Evolutionary conservation across 805 yeast species (phyloP), one percentile per base, ranked within the genome.

Genomic region (Pichia exigua): DNA sequence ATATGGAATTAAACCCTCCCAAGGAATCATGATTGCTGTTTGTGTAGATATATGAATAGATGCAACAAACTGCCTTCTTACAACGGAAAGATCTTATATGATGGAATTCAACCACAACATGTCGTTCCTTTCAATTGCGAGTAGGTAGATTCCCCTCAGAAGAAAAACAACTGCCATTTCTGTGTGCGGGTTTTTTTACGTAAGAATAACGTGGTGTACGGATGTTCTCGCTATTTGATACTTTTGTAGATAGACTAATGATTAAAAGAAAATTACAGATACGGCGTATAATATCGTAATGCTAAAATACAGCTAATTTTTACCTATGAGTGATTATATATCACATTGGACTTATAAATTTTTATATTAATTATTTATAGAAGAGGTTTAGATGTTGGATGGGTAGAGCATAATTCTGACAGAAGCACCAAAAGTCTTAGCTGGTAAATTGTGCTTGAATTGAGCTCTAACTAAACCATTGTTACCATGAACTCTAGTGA

Each of bases 391-490:
- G 88, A 92, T 94, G 96, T 86, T 91, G 65, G 98, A 92, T 81
- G 99, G 99, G 87, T 92, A 92, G 78, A 92, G 91, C 96, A 94
- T 90, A 82, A 94, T 84, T 84, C 99, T 88, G 74, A 94, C 98
- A 65, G 96, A 85, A 73, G 99, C 97, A 81, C 99, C 99, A 76
- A 94, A 92, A 69, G 98, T 90, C 87, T 92, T 91, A 67, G 99
- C 91, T 77, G 99, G 99, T 73, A 94, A 85, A 91, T 94, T 94
- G 78, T 87, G 83, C 82, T 88, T 91, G 95, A 94, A 94, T 79
- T 84, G 88, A 71, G 99, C 98, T 81, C 99, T 92, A 67, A 94
- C 97, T 65, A 88, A 80, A 80, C 99, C 99, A 70, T 85, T 79
- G 91, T 83, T 88, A 77, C 99, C 99, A 86, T 94, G 99, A 67